Conservation (phyloP, 163 green algal genomes). For the Prototheca wickerhamii region DNA sequence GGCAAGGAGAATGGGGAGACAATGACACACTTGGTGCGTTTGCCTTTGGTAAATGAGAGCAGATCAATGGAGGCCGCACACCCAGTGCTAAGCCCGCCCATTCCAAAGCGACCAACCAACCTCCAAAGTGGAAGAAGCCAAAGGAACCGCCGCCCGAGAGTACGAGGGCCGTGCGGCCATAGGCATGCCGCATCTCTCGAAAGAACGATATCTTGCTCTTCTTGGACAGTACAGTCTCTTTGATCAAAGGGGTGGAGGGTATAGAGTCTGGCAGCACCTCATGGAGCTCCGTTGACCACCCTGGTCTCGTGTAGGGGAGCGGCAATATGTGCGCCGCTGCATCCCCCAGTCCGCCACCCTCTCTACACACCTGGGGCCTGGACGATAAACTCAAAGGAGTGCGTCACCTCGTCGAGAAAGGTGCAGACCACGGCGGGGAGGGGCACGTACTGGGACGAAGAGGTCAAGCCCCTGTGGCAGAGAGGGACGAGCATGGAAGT, state of each 20-base stretch:
- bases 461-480: no score
- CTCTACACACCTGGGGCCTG: no score
- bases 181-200: slow-evolving; percentile 81
- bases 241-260: not conserved
- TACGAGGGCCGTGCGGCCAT: slow-evolving; percentile 90
- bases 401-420: no score
- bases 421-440: no score
- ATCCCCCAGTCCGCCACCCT: no score
- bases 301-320: no score
- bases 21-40: no score
- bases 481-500: no score
- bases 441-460: no score
- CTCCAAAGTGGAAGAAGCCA: slow-evolving; percentile 82
- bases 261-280: not conserved
- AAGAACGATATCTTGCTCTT: slow-evolving; percentile 90
- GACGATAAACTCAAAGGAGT: no score
- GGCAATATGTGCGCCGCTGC: no score
- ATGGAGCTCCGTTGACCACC: not conserved
- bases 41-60: no score
- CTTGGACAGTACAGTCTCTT: slow-evolving; percentile 52
- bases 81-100: not conserved
- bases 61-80: not conserved
- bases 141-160: slow-evolving; percentile 82
- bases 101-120: not conserved
- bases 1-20: slow-evolving; percentile 46